A percentile compares a stretch with the other conserved stretches of the same genome.
Conservation (phyloP, 805 yeast genomes). For the Candida orba region DNA sequence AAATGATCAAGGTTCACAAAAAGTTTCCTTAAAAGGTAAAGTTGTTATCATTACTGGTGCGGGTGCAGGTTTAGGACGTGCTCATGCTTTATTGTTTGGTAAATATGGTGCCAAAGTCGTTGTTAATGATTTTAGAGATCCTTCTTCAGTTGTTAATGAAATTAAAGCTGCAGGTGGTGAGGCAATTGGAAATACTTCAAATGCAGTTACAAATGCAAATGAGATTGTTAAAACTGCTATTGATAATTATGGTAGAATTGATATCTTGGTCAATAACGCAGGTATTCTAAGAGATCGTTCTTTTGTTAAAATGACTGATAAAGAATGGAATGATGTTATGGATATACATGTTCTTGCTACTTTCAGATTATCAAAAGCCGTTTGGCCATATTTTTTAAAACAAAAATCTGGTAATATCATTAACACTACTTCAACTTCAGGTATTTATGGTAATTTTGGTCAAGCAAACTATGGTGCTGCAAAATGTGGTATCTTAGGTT, state of each 20-base stretch:
- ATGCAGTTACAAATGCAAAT: constrained; percentile 70
- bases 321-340: constrained; percentile 75
- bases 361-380: constrained; percentile 73
- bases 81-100: constrained; percentile 80
- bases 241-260: constrained; percentile 72
- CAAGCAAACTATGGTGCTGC: constrained; percentile 96
- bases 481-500: constrained; percentile 80
- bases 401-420: constrained; percentile 77
- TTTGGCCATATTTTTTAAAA: constrained; percentile 83
- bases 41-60: constrained; percentile 94
- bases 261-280: constrained; percentile 85
- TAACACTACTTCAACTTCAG: constrained; percentile 92
- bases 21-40: constrained; percentile 64
- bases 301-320: constrained; percentile 74
- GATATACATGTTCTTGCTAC: constrained; percentile 82
- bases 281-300: constrained; percentile 91
- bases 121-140: constrained; percentile 81
- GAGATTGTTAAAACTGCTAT: constrained; percentile 73
- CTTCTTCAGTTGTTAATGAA: constrained; percentile 66
- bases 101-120: constrained; percentile 93
- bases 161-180: constrained; percentile 64
- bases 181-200: constrained; percentile 80
- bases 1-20: constrained; percentile 50
- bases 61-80: constrained; percentile 89
- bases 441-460: constrained; percentile 96